These are phyloP conservation scores for Rosellinia necatrix DNA, from an alignment of 2,329 filamentous ascomycete species.

Conservation along the genomic window DNA sequence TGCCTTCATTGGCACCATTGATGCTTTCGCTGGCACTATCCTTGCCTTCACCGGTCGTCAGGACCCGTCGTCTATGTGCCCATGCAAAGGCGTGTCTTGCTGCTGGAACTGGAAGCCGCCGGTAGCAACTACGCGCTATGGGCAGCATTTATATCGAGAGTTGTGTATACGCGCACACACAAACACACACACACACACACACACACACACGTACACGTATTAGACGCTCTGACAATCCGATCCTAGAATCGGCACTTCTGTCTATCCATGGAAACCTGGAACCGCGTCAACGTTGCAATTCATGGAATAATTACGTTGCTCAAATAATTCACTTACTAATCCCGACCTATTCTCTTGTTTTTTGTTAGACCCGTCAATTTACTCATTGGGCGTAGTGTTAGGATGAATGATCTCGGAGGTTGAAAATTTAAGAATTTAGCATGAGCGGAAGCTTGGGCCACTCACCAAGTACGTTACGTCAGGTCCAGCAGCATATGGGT, in stretches of 20 bases:
- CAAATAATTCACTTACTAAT: neutral
- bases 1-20: neutral
- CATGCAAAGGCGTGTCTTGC: neutral
- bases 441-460: slow-evolving; percentile 32
- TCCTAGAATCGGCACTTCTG: neutral
- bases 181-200: no score
- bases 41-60: neutral
- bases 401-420: slow-evolving; percentile 4
- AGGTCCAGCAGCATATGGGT: no score
- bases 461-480: slow-evolving; percentile 1
- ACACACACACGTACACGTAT: no score
- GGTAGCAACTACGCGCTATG: slow-evolving; percentile 21
- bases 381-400: neutral
- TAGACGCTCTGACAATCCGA: no score
- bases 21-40: no score
- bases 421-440: slow-evolving; percentile 28
- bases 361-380: neutral
- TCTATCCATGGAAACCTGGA: neutral
- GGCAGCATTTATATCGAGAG: slow-evolving; percentile 24
- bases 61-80: neutral
- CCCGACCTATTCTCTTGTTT: neutral
- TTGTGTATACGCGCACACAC: neutral
- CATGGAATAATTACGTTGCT: neutral
- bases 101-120: slow-evolving; percentile 20
- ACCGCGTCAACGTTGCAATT: neutral